phyloP scores from a whole-genome alignment of 805 yeast genomes.

The Lipomyces mesembrius region DNA sequence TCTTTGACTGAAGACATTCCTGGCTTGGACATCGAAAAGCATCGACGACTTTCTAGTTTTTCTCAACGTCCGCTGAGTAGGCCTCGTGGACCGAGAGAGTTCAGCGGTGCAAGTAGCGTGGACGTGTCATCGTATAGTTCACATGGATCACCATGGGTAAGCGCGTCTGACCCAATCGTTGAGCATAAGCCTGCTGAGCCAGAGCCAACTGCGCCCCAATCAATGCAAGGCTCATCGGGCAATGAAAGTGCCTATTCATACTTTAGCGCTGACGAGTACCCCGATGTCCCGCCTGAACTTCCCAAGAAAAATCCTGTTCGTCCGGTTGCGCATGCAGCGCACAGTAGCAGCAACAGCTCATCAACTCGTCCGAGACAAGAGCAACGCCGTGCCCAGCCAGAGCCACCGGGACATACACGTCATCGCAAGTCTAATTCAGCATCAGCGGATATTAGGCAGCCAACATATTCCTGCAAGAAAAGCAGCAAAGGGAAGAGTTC shows the following conservation, averaged over 20 bases:
- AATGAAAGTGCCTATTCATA: neutral
- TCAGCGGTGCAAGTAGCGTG: conserved; percentile 19
- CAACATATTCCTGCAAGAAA: neutral
- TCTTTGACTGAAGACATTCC: neutral
- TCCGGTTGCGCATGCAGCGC: conserved; percentile 3
- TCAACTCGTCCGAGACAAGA: conserved; percentile 1
- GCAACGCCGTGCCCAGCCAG: conserved; percentile 6
- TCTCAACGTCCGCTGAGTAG: conserved; percentile 8
- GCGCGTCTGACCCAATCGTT: neutral
- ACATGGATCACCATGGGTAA: neutral
- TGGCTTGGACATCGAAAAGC: conserved; percentile 19
- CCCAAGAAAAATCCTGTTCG: neutral
- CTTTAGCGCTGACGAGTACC: neutral
- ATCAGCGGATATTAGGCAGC: neutral
- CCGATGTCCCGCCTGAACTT: neutral
- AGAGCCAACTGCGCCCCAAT: neutral
- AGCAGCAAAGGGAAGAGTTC: neutral
- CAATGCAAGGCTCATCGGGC: neutral
- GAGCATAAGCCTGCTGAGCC: neutral
- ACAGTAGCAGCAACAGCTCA: neutral
- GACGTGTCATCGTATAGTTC: neutral
- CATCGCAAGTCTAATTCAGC: conserved; percentile 1
- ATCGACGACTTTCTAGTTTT: conserved; percentile 17
- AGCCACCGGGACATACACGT: neutral
- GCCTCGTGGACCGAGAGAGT: conserved; percentile 35